Conservation (phyloP, 345 rosid genomes). For the Viola odorata region DNA sequence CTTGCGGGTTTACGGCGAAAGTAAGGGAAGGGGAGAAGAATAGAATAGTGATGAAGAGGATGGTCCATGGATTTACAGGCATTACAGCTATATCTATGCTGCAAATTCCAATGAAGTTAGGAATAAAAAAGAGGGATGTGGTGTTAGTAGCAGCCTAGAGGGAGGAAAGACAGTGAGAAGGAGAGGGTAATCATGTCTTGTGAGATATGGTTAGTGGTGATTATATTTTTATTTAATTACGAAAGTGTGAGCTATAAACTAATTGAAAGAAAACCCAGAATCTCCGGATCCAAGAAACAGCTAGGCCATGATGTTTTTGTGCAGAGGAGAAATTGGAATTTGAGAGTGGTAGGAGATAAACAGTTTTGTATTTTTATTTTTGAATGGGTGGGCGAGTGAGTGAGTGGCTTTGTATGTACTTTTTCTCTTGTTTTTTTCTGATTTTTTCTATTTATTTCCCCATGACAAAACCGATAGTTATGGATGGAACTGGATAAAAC, state of each 20-base stretch:
- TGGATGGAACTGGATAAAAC: no score
- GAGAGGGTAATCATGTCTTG: conserved; percentile 49
- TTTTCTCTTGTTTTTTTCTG: conserved; percentile 6
- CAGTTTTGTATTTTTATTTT: conserved; percentile 23
- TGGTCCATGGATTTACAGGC: conserved; percentile 58
- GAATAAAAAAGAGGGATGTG: conserved; percentile 18
- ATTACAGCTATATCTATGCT: conserved; percentile 45
- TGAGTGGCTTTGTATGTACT: conserved; percentile 21
- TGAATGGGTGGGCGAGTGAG: conserved; percentile 14
- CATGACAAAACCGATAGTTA: not conserved
- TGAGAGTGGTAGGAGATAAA: conserved; percentile 27
- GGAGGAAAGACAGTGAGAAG: conserved; percentile 27
- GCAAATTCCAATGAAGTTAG: conserved; percentile 38
- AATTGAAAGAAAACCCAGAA: conserved; percentile 45
- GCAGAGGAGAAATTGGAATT: conserved; percentile 42
- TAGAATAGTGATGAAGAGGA: conserved; percentile 16
- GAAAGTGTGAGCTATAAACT: conserved; percentile 13
- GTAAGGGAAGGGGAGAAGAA: conserved; percentile 15
- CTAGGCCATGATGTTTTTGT: conserved; percentile 59
- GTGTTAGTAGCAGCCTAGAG: conserved; percentile 29
- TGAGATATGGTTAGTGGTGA: conserved; percentile 15
- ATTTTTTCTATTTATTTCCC: not conserved
- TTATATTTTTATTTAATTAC: not conserved
- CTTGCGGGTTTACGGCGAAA: conserved; percentile 46
- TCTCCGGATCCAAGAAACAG: conserved; percentile 86